Evolutionary conservation across 768 basidiomycete species (phyloP).

Genomic region (Omphalotus guepiniiformis): DNA sequence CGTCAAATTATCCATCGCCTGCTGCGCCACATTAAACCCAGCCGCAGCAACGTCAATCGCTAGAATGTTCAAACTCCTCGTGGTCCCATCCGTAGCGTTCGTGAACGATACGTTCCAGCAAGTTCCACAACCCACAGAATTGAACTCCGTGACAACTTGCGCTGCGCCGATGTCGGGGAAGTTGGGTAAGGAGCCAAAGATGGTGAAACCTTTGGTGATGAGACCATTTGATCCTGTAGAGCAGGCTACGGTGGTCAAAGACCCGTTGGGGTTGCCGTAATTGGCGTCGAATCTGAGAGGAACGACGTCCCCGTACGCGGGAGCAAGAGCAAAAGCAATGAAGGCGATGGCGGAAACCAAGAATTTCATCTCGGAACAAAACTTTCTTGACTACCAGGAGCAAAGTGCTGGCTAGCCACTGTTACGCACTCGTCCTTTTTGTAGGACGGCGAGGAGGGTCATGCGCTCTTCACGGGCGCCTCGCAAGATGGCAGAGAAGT

Average conservation of each 20-base stretch:
- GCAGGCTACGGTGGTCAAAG: constrained; percentile 32
- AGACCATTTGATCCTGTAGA: constrained; percentile 37
- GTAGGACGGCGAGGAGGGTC: background rate
- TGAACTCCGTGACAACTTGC: constrained; percentile 29
- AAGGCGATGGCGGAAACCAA: constrained; percentile 20
- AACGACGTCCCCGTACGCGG: constrained; percentile 49
- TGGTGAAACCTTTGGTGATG: constrained; percentile 26
- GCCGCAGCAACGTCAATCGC: constrained; percentile 12
- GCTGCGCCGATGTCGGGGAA: constrained; percentile 38
- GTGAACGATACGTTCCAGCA: constrained; percentile 14
- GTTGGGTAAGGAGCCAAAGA: constrained; percentile 31
- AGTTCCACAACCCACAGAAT: constrained; percentile 29
- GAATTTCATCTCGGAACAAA: constrained; percentile 3
- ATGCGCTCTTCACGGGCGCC: background rate
- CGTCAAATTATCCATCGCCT: constrained; percentile 15
- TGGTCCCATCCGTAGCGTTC: background rate
- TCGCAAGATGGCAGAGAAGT: background rate
- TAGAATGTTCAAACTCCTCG: constrained; percentile 2
- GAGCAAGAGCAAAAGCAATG: constrained; percentile 18
- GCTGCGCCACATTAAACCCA: constrained; percentile 14
- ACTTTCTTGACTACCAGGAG: background rate
- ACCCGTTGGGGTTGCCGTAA: constrained; percentile 10
- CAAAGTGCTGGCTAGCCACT: background rate
- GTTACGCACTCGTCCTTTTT: background rate
- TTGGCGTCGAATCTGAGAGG: constrained; percentile 66